Evolutionary conservation across 345 rosid genomes (phyloP).

Genomic region (Linum usitatissimum): DNA sequence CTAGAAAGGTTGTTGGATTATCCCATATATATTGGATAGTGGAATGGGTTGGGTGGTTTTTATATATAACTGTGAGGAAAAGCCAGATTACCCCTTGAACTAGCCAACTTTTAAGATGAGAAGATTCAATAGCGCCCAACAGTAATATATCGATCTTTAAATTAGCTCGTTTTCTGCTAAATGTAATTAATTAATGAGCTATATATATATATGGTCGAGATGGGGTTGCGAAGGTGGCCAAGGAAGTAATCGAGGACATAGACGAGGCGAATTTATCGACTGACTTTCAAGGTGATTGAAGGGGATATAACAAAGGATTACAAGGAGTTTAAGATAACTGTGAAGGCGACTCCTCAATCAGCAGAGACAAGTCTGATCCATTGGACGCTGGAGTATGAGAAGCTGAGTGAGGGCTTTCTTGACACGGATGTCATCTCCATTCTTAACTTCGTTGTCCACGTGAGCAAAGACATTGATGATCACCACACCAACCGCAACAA

Average conservation of each 20-base stretch:
- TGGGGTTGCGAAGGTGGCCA: slow-evolving; percentile 19
- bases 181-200: background rate
- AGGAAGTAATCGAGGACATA: slow-evolving; percentile 27
- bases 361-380: slow-evolving; percentile 12
- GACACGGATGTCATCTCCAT: slow-evolving; percentile 9
- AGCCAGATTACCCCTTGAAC: too few species aligned
- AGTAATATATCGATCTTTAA: too few species aligned
- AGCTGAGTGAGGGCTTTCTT: slow-evolving; percentile 1
- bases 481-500: slow-evolving; percentile 6
- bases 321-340: slow-evolving; percentile 9
- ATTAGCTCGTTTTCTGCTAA: too few species aligned
- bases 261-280: slow-evolving; percentile 22
- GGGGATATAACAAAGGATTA: slow-evolving; percentile 29
- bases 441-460: background rate
- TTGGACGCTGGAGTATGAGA: slow-evolving; percentile 25
- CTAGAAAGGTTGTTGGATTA: too few species aligned
- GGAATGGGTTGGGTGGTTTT: too few species aligned
- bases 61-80: too few species aligned
- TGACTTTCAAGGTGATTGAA: slow-evolving; percentile 25
- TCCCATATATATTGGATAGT: too few species aligned
- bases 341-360: slow-evolving; percentile 18
- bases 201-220: slow-evolving; percentile 1
- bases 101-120: too few species aligned
- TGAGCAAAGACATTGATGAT: slow-evolving; percentile 16
- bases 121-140: too few species aligned